Base-by-base conservation (phyloP, 1,284 basidiomycete species). In the Ceratorhiza oryzae-sativae region DNA sequence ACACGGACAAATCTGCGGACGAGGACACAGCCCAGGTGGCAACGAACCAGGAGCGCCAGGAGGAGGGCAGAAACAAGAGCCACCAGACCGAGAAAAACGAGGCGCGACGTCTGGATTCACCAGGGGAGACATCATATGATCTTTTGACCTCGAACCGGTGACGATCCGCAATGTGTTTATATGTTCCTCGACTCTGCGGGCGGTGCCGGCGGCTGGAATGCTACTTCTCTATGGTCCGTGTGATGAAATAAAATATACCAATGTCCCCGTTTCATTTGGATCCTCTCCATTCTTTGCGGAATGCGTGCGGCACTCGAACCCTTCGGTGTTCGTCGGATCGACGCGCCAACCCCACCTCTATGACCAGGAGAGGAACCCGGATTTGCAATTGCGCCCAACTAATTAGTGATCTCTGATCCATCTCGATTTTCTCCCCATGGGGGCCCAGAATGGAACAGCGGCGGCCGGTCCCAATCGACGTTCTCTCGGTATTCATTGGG, bases 281-380 rank as follows among this genome's bases (percentile, higher is more conserved):
- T 3, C n/a, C 5, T 39, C 18, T 18, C 41, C 1, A 13, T 59
- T 59, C 39, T 25, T 25, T 59, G n/a, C 15, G 23, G 56, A 36
- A 59, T 39, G 34, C 20, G 56, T 13, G 25, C 3, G 32, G 20
- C 23, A 3, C 34, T 36, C n/a, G n/a, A 34, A 25, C 27, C n/a
- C 34, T 59, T 60, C 58, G 58, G 58, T 25, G n/a, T 60, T 60
- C 23, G 41, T 60, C 58, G 58, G 58, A 60, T 60, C 58, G 23
- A 20, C 18, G 20, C 30, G 10, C 12, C 13, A 15, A 9, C 13
- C 27, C 53, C 42, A 45, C 42, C n/a, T 45, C 42, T 18, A 45
- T 8, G 15, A 18, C 15, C 6, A 45, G 15, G 42, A 8, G 3
- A 45, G 9, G 42, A 8, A 60, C 58, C 41, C 30, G 39, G 12